Base-by-base conservation (phyloP, 2,329 filamentous ascomycete species). In the Colletotrichum liaoningense region DNA sequence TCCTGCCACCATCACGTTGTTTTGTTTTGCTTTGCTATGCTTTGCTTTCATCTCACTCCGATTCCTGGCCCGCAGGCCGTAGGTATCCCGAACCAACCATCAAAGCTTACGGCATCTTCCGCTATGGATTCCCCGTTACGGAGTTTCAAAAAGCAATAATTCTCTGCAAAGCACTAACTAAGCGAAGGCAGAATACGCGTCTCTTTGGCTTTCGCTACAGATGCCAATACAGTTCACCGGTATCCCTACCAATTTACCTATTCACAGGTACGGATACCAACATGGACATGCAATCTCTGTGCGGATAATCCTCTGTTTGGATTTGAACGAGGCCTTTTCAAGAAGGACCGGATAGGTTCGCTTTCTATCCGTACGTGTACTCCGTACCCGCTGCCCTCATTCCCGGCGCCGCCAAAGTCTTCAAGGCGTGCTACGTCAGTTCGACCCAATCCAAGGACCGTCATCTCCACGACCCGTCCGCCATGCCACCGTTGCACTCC, bases 111-210 rank as follows among this genome's bases (percentile, higher is more conserved):
- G 69, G 69, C 70, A 69, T 55, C 12, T 54, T 52, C 69, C 59
- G 59, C 69, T 12, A 52, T 56, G 33, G 22, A 22, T 57, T 62
- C 26, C 59, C 6, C 26, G 35, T 54, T 64, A 22, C 58, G n/a
- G 30, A 30, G 12, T 14, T 38, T 26, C 22, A n/a, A 52, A 69
- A 64, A 64, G 42, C 30, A 57, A 55, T 54, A 59, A 54, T 19
- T 59, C 30, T 69, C 42, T 57, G 59, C 33, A 49, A 49, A 49
- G 42, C 30, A 28, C 35, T 46, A 38, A 64, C 22, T 59, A 69
- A 70, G 66, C 70, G 33, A 73, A 56, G 33, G 59, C 65, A 63
- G 65, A 69, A 69, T 72, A 68, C 64, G 64, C 35, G 64, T 72
- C 65, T 69, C 58, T 57, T 54, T n/a, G 6, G 22, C 22, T 54